These are phyloP conservation scores for Curvularia lunata DNA, from an alignment of 2,329 filamentous ascomycete genomes.

Conservation along the genomic window DNA sequence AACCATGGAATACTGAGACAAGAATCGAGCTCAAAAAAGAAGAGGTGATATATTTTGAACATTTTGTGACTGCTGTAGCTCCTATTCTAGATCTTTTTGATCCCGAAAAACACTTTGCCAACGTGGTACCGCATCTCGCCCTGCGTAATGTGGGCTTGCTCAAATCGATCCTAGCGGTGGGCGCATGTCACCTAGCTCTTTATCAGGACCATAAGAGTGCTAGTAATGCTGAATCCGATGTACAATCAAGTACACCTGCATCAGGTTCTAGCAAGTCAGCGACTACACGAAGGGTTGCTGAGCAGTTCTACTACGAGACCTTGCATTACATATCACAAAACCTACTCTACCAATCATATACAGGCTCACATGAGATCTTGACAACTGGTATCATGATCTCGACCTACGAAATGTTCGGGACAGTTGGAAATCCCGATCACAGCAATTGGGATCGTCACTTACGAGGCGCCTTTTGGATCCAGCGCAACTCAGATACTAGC, in stretches of 20 bases:
- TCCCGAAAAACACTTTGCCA: constrained; percentile 47
- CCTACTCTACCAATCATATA: constrained; percentile 64
- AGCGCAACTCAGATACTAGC: constrained; percentile 64
- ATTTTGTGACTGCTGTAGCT: constrained; percentile 48
- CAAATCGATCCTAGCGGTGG: constrained; percentile 63
- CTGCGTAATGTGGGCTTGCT: constrained; percentile 63
- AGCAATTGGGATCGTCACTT: constrained; percentile 67
- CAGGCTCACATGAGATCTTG: constrained; percentile 63
- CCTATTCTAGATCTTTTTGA: constrained; percentile 55
- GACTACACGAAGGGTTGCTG: constrained; percentile 44
- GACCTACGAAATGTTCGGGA: constrained; percentile 70
- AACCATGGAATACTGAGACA: constrained; percentile 36
- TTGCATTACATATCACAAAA: constrained; percentile 66
- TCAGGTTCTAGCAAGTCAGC: constrained; percentile 23
- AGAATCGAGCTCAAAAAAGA: constrained; percentile 40
- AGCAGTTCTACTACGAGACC: constrained; percentile 67
- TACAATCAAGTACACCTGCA: constrained; percentile 26
- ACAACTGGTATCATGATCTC: constrained; percentile 66
- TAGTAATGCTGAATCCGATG: constrained; percentile 35
- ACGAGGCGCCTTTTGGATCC: constrained; percentile 70
- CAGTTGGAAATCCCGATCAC: constrained; percentile 49
- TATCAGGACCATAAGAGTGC: constrained; percentile 32
- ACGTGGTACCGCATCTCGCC: constrained; percentile 45
- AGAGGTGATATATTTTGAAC: constrained; percentile 49
- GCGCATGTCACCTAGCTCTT: constrained; percentile 58